These are phyloP conservation scores for Russula virescens DNA, from an alignment of 768 basidiomycete species.

Conservation along the genomic window DNA sequence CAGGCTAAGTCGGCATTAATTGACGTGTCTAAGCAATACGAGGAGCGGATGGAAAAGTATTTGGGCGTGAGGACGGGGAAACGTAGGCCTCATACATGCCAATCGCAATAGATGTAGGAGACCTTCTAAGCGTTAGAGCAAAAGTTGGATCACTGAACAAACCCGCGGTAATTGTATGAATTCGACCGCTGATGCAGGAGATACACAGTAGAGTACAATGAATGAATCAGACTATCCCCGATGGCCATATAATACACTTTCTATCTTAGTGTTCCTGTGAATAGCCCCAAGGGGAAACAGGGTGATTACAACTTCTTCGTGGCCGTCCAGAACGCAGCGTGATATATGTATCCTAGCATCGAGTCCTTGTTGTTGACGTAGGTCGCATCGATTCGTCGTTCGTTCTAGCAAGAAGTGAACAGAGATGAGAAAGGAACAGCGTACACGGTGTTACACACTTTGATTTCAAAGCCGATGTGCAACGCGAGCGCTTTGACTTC, in stretches of 20 bases:
- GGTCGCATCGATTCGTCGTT: constrained; percentile 71
- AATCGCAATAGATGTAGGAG: not conserved
- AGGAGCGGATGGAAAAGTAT: too few species aligned
- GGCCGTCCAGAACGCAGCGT: constrained; percentile 81
- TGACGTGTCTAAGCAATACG: too few species aligned
- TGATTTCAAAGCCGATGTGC: constrained; percentile 75
- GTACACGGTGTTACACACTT: constrained; percentile 43
- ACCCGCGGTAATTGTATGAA: not conserved
- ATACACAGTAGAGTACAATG: not conserved
- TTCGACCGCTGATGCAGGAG: not conserved
- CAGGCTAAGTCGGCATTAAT: too few species aligned
- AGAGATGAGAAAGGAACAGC: not conserved
- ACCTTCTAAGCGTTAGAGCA: not conserved
- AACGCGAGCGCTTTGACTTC: constrained; percentile 75
- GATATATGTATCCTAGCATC: constrained; percentile 83
- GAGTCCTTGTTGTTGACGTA: constrained; percentile 79
- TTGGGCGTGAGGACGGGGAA: too few species aligned
- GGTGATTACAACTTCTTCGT: constrained; percentile 33
- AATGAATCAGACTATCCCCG: not conserved
- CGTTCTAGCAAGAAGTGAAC: constrained; percentile 50
- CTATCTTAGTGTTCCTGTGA: not conserved
- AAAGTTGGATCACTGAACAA: not conserved
- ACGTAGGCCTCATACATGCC: too few species aligned
- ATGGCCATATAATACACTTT: not conserved
- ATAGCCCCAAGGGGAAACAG: not conserved